Base-by-base conservation (phyloP, 192 early-diverging fungal species). In the Chytriomyces sp. region DNA sequence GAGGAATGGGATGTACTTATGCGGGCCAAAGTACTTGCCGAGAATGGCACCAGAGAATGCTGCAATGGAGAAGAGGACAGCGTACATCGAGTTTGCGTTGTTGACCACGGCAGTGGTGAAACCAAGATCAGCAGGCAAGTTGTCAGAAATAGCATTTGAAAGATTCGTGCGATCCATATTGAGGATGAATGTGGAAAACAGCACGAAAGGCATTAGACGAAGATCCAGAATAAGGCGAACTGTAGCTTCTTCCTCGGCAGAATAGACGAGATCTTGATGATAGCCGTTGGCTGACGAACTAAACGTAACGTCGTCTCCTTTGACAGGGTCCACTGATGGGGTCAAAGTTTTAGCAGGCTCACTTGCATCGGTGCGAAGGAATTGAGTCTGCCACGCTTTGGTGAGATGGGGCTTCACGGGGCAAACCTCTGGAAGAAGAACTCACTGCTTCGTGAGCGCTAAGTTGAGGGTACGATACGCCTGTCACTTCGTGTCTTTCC, bases 181-280 rank as follows among this genome's bases (percentile, higher is more conserved):
- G 34, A 63, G 39, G 34, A 63, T 63, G 26, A 63, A 63, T n/a
- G 61, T 63, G 8, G 61, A 63, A 36, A 63, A 37, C 14, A 63
- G 61, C 14, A 63, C 28, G 14, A 10, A 63, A 12, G 61, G 34
- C 61, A 63, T 63, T 14, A 63, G 34, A 34, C 61, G 61, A 19
- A 44, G 10, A n/a, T 44, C 41, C 8, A 44, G 8, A 44, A 44
- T 7, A 44, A 44, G 19, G 10, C 41, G 41, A 44, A 44, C 41
- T 44, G 10, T 44, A 12, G 41, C 41, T 44, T 44, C 41, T n/a
- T 44, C 41, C n/a, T 44, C 41, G 19, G 8, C 41, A 8, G 41
- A 12, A n/a, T 44, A 44, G 19, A n/a, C 7, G 8, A 44, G 19
- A 44, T 7, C n/a, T n/a, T 44, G 10, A 44, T 44, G 10, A n/a